phyloP scores from a whole-genome alignment of 768 basidiomycete species.

The Pleurotus giganteus region DNA sequence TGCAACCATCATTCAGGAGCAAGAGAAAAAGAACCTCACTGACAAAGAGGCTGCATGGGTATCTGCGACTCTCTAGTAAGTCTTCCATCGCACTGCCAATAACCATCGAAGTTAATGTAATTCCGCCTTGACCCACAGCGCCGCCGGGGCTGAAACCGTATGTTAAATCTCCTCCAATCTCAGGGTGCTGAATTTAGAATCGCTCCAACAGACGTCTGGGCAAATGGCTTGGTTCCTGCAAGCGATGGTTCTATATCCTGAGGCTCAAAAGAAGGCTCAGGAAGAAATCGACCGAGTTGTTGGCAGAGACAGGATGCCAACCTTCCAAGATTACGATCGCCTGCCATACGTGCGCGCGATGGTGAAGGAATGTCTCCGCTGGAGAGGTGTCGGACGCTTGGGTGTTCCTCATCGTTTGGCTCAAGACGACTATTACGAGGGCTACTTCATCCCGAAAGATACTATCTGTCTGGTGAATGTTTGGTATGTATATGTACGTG shows the following conservation, averaged over 20 bases:
- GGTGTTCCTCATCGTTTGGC: conserved; percentile 14
- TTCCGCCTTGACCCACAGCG: conserved; percentile 6
- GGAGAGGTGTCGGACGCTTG: conserved; percentile 14
- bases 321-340: conserved; percentile 15
- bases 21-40: conserved; percentile 11
- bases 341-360: conserved; percentile 21
- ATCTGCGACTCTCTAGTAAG: conserved; percentile 14
- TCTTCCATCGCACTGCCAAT: not conserved
- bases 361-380: conserved; percentile 22
- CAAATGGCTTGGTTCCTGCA: conserved; percentile 19
- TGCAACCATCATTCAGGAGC: conserved; percentile 10
- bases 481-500: conserved; percentile 1
- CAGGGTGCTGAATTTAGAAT: conserved; percentile 16
- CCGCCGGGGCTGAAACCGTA: conserved; percentile 21
- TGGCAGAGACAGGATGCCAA: conserved; percentile 20
- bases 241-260: conserved; percentile 21
- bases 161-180: conserved; percentile 16
- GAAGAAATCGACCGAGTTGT: conserved; percentile 24
- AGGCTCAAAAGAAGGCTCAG: conserved; percentile 22
- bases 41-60: conserved; percentile 16
- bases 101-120: conserved; percentile 9
- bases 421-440: conserved; percentile 31
- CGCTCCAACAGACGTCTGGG: conserved; percentile 6
- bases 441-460: conserved; percentile 30
- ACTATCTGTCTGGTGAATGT: conserved; percentile 19